These are phyloP conservation scores for Anthostomella pinea DNA, from an alignment of 2,329 filamentous ascomycete genomes.

Conservation along the genomic window DNA sequence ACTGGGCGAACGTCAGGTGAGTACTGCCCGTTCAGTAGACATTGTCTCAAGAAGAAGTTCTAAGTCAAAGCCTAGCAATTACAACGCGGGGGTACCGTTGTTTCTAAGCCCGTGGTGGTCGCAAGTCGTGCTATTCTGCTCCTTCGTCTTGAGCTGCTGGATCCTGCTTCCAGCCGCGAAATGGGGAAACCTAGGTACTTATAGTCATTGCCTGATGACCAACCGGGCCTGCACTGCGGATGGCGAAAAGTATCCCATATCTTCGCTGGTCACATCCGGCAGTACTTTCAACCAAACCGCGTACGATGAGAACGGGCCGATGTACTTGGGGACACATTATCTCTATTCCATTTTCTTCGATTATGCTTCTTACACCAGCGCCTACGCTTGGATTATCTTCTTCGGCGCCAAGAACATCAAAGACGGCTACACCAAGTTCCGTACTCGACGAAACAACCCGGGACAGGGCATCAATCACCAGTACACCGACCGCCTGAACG, in stretches of 20 bases:
- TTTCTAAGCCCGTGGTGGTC: slow-evolving; percentile 59
- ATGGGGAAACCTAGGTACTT: slow-evolving; percentile 52
- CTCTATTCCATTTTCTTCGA: slow-evolving; percentile 60
- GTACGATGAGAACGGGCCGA: slow-evolving; percentile 47
- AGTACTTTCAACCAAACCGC: slow-evolving; percentile 49
- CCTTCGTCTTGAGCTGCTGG: slow-evolving; percentile 57
- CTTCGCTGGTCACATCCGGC: slow-evolving; percentile 39
- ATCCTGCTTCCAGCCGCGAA: slow-evolving; percentile 57
- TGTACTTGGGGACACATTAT: slow-evolving; percentile 57
- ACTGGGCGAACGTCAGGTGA: slow-evolving; percentile 62
- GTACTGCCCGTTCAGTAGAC: too few species aligned
- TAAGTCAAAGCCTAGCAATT: too few species aligned
- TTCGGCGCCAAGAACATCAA: slow-evolving; percentile 52
- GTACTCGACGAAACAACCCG: slow-evolving; percentile 32
- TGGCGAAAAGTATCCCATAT: slow-evolving; percentile 44
- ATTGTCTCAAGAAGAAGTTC: too few species aligned
- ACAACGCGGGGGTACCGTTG: slow-evolving; percentile 39
- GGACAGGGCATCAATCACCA: slow-evolving; percentile 47
- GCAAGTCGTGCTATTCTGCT: slow-evolving; percentile 53
- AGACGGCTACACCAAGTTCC: slow-evolving; percentile 42
- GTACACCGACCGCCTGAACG: slow-evolving; percentile 57
- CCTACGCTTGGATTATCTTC: slow-evolving; percentile 55
- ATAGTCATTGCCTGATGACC: slow-evolving; percentile 54
- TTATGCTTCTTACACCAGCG: slow-evolving; percentile 57
- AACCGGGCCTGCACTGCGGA: slow-evolving; percentile 52